Percentiles rank a stretch among this genome's conserved stretches.
phyloP scores from a whole-genome alignment of 2,329 filamentous ascomycete species.

The Colletotrichum eremochloae region DNA sequence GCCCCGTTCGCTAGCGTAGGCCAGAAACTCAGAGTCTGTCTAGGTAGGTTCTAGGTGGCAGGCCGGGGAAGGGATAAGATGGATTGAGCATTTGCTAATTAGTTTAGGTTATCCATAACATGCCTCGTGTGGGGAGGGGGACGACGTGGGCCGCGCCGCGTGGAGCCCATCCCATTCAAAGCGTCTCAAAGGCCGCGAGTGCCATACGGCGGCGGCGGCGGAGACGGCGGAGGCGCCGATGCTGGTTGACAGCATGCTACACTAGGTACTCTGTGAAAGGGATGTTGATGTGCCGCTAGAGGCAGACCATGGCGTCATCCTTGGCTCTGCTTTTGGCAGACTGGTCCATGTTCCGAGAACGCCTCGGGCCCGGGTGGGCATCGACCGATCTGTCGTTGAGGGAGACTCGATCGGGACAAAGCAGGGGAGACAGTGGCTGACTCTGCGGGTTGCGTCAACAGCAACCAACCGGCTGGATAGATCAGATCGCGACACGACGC shows the following conservation, averaged over 20 bases:
- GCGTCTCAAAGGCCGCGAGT: slow-evolving; percentile 15
- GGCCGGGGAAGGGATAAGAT: slow-evolving; percentile 17
- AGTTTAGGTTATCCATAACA: background rate
- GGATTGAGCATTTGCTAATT: slow-evolving; percentile 12
- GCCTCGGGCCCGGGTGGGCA: slow-evolving; percentile 21
- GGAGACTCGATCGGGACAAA: slow-evolving; percentile 12
- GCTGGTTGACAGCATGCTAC: background rate
- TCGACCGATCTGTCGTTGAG: slow-evolving; percentile 28
- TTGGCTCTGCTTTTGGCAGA: slow-evolving; percentile 26
- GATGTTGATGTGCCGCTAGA: background rate
- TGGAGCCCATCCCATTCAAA: slow-evolving; percentile 22
- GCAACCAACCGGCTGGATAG: slow-evolving; percentile 2
- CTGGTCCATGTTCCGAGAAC: slow-evolving; percentile 32
- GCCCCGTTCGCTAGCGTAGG: slow-evolving; percentile 8
- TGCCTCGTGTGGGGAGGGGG: slow-evolving; percentile 15
- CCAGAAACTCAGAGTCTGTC: background rate
- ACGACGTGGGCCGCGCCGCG: slow-evolving; percentile 26
- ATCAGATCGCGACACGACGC: background rate
- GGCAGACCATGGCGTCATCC: background rate
- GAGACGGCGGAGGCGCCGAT: background rate
- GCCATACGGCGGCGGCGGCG: background rate
- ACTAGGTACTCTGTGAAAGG: background rate
- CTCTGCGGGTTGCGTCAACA: slow-evolving; percentile 9
- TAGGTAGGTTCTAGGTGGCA: slow-evolving; percentile 6
- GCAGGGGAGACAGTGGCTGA: slow-evolving; percentile 20